Base-by-base conservation (phyloP, 2,329 filamentous ascomycete species). In the Tolypocladium tropicale region DNA sequence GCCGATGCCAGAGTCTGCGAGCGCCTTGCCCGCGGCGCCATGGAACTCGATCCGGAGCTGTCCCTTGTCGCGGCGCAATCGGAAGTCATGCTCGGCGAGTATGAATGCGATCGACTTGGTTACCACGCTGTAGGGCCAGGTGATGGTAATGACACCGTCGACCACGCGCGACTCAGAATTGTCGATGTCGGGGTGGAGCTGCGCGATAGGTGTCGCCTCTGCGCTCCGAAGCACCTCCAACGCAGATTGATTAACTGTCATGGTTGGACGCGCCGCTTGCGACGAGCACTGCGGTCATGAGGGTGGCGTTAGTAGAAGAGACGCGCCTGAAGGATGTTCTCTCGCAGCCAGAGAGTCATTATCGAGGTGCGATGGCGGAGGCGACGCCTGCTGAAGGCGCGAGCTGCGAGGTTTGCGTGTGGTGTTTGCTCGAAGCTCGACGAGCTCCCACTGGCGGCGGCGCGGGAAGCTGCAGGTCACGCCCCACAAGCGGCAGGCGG, bases 91-190 rank as follows among this genome's bases (percentile, higher is more conserved):
- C 64, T 96, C 92, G 50, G 89, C 89, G 36, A 97, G 80, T 23
- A 95, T 80, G 53, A 96, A 85, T 30, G 90, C 86, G 62, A 91
- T 80, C 41, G 84, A 84, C 54, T 81, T 82, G 33, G 81, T 87
- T 30, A 90, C 83, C 25, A 87, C 88, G 61, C 89, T 96, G 71
- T 90, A 96, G 0, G 93, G 93, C 92, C 93, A 97, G 57, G 90
- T 85, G 37, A 97, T 83, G 10, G 90, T 93, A 25, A 96, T 83
- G 18, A 88, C 77, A 41, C 89, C 91, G 57, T 82, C 79, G 34
- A 96, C 72, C 14, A 75, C 73, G 58, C 73, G 73, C 6, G 72
- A 68, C 2, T 65, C 56, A 28, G 70, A 67, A 14, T 77, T 67
- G 16, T 70, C 56, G 6, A 83, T 64, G 10, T 76, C 72, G 6